Conservation (phyloP, 352 stramenopile species). For the Pythium coloratum region DNA sequence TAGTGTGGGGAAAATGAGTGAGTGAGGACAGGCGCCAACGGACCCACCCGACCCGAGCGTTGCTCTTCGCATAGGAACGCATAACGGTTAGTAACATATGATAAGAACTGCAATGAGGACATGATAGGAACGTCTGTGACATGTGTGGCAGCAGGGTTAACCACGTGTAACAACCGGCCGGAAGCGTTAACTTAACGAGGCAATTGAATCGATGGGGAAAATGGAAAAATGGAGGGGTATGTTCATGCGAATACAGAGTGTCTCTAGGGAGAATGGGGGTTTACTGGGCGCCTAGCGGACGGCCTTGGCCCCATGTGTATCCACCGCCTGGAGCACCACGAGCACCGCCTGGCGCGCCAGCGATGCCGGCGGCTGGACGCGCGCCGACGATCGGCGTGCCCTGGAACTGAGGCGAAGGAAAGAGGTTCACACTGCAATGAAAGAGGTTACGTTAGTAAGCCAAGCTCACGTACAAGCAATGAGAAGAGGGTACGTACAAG, state of each 20-base stretch:
- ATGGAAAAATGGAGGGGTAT: neutral
- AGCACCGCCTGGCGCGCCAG: slow-evolving; percentile 30
- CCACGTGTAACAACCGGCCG: slow-evolving; percentile 1
- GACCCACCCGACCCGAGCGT: neutral
- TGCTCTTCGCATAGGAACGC: neutral
- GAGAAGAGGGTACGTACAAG: slow-evolving; percentile 53
- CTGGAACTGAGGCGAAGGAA: slow-evolving; percentile 56
- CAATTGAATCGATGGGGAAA: neutral
- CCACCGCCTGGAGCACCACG: slow-evolving; percentile 37
- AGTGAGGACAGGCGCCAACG: slow-evolving; percentile 7
- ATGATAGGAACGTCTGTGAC: slow-evolving; percentile 8
- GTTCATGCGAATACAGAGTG: slow-evolving; percentile 1
- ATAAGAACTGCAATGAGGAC: neutral
- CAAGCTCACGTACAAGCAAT: neutral
- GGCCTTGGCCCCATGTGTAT: slow-evolving; percentile 72
- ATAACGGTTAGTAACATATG: neutral
- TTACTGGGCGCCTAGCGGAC: slow-evolving; percentile 41
- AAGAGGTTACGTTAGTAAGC: neutral
- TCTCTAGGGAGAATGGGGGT: neutral
- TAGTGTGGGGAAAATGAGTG: slow-evolving; percentile 9
- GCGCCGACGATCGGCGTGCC: slow-evolving; percentile 68
- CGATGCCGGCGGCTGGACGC: slow-evolving; percentile 30
- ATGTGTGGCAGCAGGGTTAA: neutral
- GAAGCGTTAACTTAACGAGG: slow-evolving; percentile 4
- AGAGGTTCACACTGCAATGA: slow-evolving; percentile 50